Conservation (phyloP, 108 stramenopile genomes). For the Skeletonema grethae region DNA sequence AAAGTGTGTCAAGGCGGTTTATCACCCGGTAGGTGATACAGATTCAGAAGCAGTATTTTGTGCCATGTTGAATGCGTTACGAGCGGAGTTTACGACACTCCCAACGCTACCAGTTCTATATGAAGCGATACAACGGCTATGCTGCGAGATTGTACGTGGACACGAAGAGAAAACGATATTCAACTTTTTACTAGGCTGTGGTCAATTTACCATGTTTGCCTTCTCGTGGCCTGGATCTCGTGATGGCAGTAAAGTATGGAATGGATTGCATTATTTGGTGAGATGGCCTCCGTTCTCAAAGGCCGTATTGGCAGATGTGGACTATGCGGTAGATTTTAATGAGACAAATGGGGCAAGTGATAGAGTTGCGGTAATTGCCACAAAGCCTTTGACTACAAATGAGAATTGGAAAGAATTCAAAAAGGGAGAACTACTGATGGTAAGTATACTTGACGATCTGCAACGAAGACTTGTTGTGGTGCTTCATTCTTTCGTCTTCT, state of each 20-base stretch:
- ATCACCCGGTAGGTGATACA: conserved; percentile 87
- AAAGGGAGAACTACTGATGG: conserved; percentile 72
- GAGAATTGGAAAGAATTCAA: conserved; percentile 79
- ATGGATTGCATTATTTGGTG: conserved; percentile 85
- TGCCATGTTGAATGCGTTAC: conserved; percentile 85
- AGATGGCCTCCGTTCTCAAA: conserved; percentile 77
- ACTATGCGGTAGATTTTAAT: conserved; percentile 64
- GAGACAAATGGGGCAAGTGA: conserved; percentile 59
- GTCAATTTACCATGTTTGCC: conserved; percentile 74
- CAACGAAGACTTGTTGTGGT: too few relatives aligned
- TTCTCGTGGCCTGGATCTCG: conserved; percentile 89
- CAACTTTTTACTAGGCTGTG: conserved; percentile 85
- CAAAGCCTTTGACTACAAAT: conserved; percentile 80
- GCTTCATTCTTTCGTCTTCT: too few relatives aligned
- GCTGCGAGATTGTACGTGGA: conserved; percentile 69
- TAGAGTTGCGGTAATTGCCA: conserved; percentile 89
- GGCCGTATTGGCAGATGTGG: conserved; percentile 62
- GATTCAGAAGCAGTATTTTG: conserved; percentile 93
- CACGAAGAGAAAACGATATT: conserved; percentile 74
- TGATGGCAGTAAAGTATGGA: conserved; percentile 82
- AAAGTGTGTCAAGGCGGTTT: conserved; percentile 42
- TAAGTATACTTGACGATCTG: too few relatives aligned
- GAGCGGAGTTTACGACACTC: conserved; percentile 67
- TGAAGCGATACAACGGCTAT: conserved; percentile 60
- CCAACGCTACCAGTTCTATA: conserved; percentile 85